Conservation (phyloP, 1,284 basidiomycete species). For the Neonothopanus nambi region DNA sequence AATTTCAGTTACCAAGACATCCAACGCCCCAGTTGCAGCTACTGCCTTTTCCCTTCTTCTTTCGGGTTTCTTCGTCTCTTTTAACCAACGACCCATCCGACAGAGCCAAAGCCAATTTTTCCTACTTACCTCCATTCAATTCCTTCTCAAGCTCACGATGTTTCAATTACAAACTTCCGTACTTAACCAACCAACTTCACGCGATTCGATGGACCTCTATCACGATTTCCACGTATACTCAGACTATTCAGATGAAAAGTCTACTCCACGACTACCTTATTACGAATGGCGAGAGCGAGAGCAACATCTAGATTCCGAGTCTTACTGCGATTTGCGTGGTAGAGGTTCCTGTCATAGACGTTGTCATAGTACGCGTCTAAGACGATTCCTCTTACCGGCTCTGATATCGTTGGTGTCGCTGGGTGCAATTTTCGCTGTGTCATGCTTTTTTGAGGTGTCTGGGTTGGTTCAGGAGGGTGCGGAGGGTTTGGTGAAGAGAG, state of each 20-base stretch:
- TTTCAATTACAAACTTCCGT: neutral
- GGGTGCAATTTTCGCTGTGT: conserved; percentile 31
- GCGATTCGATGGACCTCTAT: conserved; percentile 12
- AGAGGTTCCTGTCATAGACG: conserved; percentile 26
- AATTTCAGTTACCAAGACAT: too few species aligned
- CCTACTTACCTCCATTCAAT: too few species aligned
- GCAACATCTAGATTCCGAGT: conserved; percentile 8
- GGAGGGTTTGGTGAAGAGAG: conserved; percentile 31
- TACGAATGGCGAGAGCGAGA: conserved; percentile 18
- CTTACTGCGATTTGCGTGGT: too few species aligned
- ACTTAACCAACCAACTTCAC: conserved; percentile 9
- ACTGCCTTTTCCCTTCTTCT: too few species aligned
- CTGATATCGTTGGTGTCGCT: conserved; percentile 31
- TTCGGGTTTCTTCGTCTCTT: too few species aligned
- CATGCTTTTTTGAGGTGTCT: conserved; percentile 29
- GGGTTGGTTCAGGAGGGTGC: conserved; percentile 21
- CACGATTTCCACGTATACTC: neutral
- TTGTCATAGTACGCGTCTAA: conserved; percentile 39
- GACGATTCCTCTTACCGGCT: conserved; percentile 34
- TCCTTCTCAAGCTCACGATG: too few species aligned
- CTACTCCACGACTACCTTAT: neutral
- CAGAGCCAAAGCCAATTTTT: too few species aligned
- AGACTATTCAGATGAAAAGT: neutral
- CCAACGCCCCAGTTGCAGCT: too few species aligned
- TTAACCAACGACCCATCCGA: too few species aligned